A percentile compares a stretch with the other conserved stretches of the same genome.
Conservation (phyloP, 75 land plant species). For the Adiantum capillusveneris region DNA sequence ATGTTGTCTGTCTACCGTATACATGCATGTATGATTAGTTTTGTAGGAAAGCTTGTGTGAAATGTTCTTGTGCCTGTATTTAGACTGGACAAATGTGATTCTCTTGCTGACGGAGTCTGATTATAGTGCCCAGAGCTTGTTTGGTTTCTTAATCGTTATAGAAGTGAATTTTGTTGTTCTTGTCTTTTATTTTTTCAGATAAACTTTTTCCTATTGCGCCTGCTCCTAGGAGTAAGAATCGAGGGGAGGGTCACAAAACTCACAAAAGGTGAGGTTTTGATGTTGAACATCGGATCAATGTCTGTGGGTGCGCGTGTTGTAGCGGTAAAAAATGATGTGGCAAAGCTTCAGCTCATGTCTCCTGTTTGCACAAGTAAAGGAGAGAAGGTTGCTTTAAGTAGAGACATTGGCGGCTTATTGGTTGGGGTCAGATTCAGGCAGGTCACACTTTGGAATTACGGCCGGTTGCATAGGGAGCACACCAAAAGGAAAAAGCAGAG, state of each 20-base stretch:
- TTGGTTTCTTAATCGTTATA: no score
- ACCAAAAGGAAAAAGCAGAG: background rate
- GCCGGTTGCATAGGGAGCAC: conserved; percentile 16
- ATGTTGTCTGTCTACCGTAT: no score
- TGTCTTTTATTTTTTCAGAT: no score
- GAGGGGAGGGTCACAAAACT: conserved; percentile 91
- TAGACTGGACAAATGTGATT: no score
- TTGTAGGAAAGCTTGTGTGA: no score
- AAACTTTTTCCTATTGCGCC: conserved; percentile 82
- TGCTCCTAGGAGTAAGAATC: conserved; percentile 84
- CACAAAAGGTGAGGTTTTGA: conserved; percentile 74
- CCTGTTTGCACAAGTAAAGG: conserved; percentile 96
- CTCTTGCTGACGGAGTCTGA: no score
- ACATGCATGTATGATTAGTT: no score
- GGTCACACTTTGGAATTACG: conserved; percentile 81
- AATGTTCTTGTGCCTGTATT: no score
- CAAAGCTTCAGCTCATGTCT: conserved; percentile 88
- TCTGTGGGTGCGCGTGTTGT: conserved; percentile 90
- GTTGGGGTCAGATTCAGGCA: conserved; percentile 99
- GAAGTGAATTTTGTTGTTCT: no score
- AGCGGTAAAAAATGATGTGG: conserved; percentile 92
- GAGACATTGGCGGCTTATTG: conserved; percentile 98
- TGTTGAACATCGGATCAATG: conserved; percentile 99
- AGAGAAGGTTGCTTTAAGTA: conserved; percentile 93
- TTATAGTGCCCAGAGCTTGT: no score